Percentiles rank a stretch among this genome's conserved stretches.
These are phyloP conservation scores for Blastobotrys persicus DNA, from an alignment of 1,139 yeast genomes.

Conservation along the genomic window DNA sequence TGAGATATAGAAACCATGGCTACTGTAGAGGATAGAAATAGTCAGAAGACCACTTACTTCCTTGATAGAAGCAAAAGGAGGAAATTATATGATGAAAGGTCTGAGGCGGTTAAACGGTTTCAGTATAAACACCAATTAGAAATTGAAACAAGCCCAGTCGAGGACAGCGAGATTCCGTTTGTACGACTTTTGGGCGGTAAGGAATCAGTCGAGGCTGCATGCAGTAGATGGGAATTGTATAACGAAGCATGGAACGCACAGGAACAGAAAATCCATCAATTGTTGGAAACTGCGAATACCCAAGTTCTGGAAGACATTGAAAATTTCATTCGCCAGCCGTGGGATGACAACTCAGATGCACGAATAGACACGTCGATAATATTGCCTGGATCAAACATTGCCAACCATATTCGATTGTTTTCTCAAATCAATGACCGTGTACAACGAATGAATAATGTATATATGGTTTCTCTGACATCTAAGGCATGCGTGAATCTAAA, in stretches of 20 bases:
- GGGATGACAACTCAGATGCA: conserved; percentile 27
- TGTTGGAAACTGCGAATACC: conserved; percentile 26
- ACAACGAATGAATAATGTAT: conserved; percentile 18
- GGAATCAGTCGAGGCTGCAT: conserved; percentile 35
- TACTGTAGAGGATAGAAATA: conserved; percentile 2
- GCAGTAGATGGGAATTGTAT: conserved; percentile 40
- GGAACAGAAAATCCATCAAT: conserved; percentile 23
- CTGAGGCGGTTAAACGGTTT: neutral
- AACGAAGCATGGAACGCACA: conserved; percentile 32
- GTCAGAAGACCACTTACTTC: conserved; percentile 20
- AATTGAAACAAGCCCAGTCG: conserved; percentile 4
- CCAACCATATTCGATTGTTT: conserved; percentile 35
- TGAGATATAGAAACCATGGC: neutral
- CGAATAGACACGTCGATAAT: conserved; percentile 33
- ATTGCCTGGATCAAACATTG: conserved; percentile 38
- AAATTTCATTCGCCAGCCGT: conserved; percentile 22
- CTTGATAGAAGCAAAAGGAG: conserved; percentile 13
- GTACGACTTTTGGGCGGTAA: conserved; percentile 40
- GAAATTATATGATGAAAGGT: neutral
- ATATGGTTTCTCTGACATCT: conserved; percentile 32
- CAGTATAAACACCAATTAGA: neutral
- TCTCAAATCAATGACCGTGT: conserved; percentile 29
- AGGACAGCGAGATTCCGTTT: conserved; percentile 34
- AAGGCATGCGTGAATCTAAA: conserved; percentile 39
- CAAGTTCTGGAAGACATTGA: conserved; percentile 28